Conservation (phyloP, 176 grass and related monocot genomes). For the Raddia guianensis region DNA sequence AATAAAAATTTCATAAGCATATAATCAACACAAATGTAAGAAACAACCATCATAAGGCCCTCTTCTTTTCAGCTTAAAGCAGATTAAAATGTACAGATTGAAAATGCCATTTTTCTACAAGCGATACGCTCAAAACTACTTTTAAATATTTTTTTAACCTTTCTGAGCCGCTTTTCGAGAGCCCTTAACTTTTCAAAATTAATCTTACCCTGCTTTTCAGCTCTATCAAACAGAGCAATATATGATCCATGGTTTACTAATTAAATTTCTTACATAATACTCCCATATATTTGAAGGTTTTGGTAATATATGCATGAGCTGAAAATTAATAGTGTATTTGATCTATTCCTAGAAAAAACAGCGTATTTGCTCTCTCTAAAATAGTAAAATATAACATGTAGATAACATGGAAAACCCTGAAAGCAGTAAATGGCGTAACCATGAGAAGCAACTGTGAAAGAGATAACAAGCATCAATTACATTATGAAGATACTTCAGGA, state of each 20-base stretch:
- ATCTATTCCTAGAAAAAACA: too few species aligned
- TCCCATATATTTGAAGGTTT: not conserved
- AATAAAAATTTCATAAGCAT: slow-evolving; percentile 12
- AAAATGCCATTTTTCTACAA: too few species aligned
- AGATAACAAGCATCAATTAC: slow-evolving; percentile 6
- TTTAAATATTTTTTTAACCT: too few species aligned
- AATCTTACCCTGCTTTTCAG: too few species aligned
- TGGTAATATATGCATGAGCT: slow-evolving; percentile 15
- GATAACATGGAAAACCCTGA: not conserved
- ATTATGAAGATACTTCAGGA: slow-evolving; percentile 7
- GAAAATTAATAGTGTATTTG: slow-evolving; percentile 5
- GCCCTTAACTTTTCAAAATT: too few species aligned
- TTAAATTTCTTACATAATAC: not conserved
- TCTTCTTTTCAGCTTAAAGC: too few species aligned
- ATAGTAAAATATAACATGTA: not conserved
- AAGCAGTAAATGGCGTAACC: not conserved
- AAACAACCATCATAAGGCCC: not conserved
- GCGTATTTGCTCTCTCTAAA: too few species aligned
- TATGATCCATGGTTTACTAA: not conserved
- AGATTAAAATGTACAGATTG: too few species aligned
- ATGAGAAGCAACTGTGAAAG: not conserved
- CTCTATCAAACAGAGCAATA: too few species aligned
- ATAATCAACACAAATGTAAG: not conserved
- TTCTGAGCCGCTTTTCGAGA: too few species aligned
- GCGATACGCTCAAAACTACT: too few species aligned